Conservation (phyloP, 306 rosid genomes). For the Cucumis melo region DNA sequence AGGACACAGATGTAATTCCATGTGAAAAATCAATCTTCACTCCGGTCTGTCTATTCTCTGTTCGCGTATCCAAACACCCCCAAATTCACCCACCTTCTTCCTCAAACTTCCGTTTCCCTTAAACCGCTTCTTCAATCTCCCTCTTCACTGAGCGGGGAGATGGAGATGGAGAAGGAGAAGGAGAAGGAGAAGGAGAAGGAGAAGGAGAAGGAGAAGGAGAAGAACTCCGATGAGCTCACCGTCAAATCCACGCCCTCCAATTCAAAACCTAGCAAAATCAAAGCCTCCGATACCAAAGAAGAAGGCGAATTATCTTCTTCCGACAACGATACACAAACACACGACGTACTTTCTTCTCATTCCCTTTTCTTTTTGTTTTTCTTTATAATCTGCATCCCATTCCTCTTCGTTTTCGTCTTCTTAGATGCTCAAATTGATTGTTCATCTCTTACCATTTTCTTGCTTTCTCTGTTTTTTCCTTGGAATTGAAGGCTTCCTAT, state of each 20-base stretch:
- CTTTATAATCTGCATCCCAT: neutral
- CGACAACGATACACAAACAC: constrained; percentile 17
- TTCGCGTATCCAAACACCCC: neutral
- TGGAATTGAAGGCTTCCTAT: neutral
- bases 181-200: constrained; percentile 10
- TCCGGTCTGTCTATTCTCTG: neutral
- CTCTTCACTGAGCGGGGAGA: neutral
- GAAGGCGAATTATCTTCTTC: constrained; percentile 85
- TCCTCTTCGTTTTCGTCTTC: neutral
- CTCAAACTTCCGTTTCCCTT: neutral
- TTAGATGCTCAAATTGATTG: neutral
- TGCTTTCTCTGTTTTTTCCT: neutral
- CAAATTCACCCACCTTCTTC: neutral
- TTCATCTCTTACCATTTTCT: neutral
- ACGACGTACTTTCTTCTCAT: constrained; percentile 18
- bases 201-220: constrained; percentile 19
- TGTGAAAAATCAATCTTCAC: neutral
- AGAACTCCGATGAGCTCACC: constrained; percentile 16
- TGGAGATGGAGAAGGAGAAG: constrained; percentile 9
- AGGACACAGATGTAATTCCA: neutral
- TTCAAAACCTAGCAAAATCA: neutral
- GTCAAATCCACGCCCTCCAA: constrained; percentile 12
- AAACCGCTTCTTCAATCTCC: neutral
- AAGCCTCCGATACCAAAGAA: constrained; percentile 39
- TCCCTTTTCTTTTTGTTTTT: neutral